Conservation (phyloP, 2,329 filamentous ascomycete genomes). For the Pestalotiopsis sp. region DNA sequence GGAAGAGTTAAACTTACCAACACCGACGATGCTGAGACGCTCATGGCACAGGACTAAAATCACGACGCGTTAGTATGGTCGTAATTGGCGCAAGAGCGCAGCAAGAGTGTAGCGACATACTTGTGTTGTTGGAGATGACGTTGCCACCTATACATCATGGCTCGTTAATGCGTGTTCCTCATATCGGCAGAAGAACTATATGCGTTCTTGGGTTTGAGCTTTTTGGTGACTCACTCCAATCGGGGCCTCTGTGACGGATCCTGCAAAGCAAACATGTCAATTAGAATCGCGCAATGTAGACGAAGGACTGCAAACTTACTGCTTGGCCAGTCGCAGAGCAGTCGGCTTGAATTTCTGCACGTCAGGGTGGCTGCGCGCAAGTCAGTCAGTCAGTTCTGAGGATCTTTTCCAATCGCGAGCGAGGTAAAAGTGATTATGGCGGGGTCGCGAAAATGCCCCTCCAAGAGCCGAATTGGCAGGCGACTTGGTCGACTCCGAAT, state of each 20-base stretch:
- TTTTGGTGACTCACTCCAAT: slow-evolving; percentile 82
- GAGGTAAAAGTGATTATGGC: slow-evolving; percentile 20
- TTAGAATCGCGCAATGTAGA: slow-evolving; percentile 25
- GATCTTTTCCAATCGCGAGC: slow-evolving; percentile 25
- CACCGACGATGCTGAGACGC: slow-evolving; percentile 94
- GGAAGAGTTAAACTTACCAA: slow-evolving; percentile 63
- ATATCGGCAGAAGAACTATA: neutral
- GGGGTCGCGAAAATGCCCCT: slow-evolving; percentile 38
- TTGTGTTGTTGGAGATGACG: slow-evolving; percentile 87
- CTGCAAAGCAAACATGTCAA: slow-evolving; percentile 52
- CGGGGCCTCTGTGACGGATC: slow-evolving; percentile 92
- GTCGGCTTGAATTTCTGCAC: slow-evolving; percentile 96
- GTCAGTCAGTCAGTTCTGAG: slow-evolving; percentile 12
- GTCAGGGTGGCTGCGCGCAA: slow-evolving; percentile 74
- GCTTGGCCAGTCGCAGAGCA: slow-evolving; percentile 90
- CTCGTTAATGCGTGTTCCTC: slow-evolving; percentile 22
- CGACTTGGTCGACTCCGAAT: neutral
- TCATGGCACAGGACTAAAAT: slow-evolving; percentile 89
- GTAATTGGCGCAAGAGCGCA: neutral
- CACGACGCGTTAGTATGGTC: slow-evolving; percentile 21
- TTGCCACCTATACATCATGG: slow-evolving; percentile 69
- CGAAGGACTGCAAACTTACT: slow-evolving; percentile 61
- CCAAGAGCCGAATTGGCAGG: slow-evolving; percentile 28
- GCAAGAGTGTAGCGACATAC: slow-evolving; percentile 53
- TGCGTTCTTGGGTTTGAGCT: slow-evolving; percentile 17